Evolutionary conservation across 768 basidiomycete species (phyloP), one percentile per base, ranked within the genome.

Genomic region (Boletus edulis): DNA sequence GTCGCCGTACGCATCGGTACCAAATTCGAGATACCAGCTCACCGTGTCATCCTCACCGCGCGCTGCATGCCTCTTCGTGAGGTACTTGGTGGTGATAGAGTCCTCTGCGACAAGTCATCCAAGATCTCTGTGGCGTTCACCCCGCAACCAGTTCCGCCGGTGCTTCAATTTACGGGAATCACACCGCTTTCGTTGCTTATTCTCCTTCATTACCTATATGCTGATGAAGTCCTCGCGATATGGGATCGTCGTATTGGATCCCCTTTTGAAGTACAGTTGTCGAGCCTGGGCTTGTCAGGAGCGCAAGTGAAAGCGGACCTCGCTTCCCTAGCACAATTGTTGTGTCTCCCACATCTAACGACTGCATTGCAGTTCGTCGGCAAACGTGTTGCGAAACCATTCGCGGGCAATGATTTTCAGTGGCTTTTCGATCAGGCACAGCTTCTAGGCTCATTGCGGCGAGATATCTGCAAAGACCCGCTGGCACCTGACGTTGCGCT

Each of bases 141-240:
- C 57, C 52, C 64, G n/a, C 62, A 32, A 5, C 48, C 29, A 17
- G 38, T 43, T 44, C 48, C 34, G 34, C 39, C 47, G 1, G 38
- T 31, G 9, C 54, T 71, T 14, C 66, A 67, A 17, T 62, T 96
- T 42, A 64, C 74, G 0, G 83, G 83, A 2, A 83, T 82, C 56
- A 81, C 84, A 43, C 78, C 87, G 0, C 72, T 95, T 8, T 74
- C 91, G 0, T 70, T 87, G 15, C 79, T 97, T 15, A 78, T 96
- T 20, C 74, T 98, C 18, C 68, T 97, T 18, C 79, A 85, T 22
- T 98, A 94, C 64, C 70, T 98, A n/a, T 98, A 98, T 70, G 81
- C 89, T 1, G 96, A 99, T 67, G 81, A 85, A 39, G 70, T 95
- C 2, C 75, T 91, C 12, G 85, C 91, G 0, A 69, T 94, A 14